Evolutionary conservation across 1,139 yeast genomes (phyloP).

Genomic region (Nakaseomyces glabratus): DNA sequence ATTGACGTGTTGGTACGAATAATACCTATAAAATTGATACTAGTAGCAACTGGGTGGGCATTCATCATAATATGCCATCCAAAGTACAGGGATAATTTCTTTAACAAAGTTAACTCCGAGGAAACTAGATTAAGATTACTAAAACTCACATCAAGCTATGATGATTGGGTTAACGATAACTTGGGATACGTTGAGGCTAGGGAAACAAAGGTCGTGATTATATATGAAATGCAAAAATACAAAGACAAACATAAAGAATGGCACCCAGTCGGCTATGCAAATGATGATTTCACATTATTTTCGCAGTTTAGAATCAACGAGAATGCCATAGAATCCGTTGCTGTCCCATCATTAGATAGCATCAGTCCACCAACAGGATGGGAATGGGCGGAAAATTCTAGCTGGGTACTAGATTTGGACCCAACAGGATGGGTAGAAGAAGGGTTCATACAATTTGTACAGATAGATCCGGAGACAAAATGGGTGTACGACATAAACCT

Average conservation of each 20-base stretch:
- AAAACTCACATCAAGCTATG: conserved; percentile 41
- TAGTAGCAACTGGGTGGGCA: conserved; percentile 45
- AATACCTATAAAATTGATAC: conserved; percentile 35
- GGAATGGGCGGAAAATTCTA: conserved; percentile 39
- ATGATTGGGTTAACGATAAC: conserved; percentile 31
- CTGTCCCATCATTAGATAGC: conserved; percentile 30
- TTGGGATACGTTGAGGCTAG: conserved; percentile 32
- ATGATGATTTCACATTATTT: conserved; percentile 43
- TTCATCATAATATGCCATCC: conserved; percentile 48
- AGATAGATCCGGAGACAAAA: conserved; percentile 58
- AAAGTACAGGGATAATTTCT: conserved; percentile 36
- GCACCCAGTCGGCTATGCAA: conserved; percentile 49
- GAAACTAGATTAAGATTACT: conserved; percentile 48
- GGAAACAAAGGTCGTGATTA: conserved; percentile 43
- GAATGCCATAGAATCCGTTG: conserved; percentile 16
- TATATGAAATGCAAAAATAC: conserved; percentile 61
- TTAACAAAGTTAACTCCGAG: conserved; percentile 46
- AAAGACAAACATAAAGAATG: conserved; percentile 47
- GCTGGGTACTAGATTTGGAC: conserved; percentile 54
- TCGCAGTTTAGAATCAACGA: conserved; percentile 33
- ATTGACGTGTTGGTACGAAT: conserved; percentile 21
- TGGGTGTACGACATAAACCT: conserved; percentile 60
- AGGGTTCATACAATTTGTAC: conserved; percentile 44
- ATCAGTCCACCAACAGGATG: conserved; percentile 51
- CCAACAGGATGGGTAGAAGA: conserved; percentile 53